Evolutionary conservation across 208 protist genomes (phyloP), one percentile per base, ranked within the genome.

Genomic region (Angomonas ambiguus): DNA sequence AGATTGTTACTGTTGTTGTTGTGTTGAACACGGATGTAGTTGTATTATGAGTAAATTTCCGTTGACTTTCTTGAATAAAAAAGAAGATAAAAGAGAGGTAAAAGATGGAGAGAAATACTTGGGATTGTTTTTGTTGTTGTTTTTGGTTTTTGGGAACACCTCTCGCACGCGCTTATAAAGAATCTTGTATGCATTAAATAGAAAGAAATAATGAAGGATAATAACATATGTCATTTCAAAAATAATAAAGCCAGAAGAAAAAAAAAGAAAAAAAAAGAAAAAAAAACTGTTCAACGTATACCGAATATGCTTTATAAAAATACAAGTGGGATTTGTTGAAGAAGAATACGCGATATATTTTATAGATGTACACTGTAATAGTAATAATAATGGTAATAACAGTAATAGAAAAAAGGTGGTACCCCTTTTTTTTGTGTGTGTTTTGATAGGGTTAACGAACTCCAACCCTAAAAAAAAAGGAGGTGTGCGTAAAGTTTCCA

Each of bases 231-330:
- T 48, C 38, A 11, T n/a, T 18, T n/a, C 38, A 18, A 11, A 48
- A 58, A 51, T 32, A 5, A 33, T 31, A 20, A 16, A 8, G 51
- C 8, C 42, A 61, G 51, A 48, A 31, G 51, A n/a, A 30, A 61
- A 32, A n/a, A 67, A 67, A 59, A 67, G 49, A 27, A 59, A 65
- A 53, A 48, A 48, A 48, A 48, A 56, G 8, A 56, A 56, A 56
- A 56, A 56, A 56, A 56, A 56, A 56, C 49, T 22, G n/a, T 51
- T 30, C n/a, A n/a, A n/a, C n/a, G n/a, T n/a, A n/a, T n/a, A n/a
- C n/a, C n/a, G n/a, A n/a, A n/a, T n/a, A n/a, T n/a, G n/a, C n/a
- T n/a, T n/a, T n/a, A n/a, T n/a, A n/a, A n/a, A n/a, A n/a, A n/a
- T n/a, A n/a, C n/a, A n/a, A n/a, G n/a, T n/a, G n/a, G n/a, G n/a